Evolutionary conservation across 306 rosid genomes (phyloP).

Genomic region (Vigna hirtella): DNA sequence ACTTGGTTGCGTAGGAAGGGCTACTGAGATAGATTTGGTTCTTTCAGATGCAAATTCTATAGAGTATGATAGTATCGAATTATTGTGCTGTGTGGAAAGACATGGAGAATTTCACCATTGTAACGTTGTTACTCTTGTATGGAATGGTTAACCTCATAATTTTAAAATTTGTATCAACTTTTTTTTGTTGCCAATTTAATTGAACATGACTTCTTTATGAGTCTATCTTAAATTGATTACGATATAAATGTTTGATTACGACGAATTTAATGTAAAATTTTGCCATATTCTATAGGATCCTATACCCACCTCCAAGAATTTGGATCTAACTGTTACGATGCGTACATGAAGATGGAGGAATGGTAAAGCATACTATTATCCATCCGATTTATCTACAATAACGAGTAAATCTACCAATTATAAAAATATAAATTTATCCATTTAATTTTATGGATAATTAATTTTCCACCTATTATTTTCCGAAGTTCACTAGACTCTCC

Average conservation of each 20-base stretch:
- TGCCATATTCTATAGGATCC: not conserved
- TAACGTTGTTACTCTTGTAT: slow-evolving; percentile 32
- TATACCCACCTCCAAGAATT: not conserved
- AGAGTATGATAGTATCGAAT: slow-evolving; percentile 23
- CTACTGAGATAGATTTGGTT: slow-evolving; percentile 32
- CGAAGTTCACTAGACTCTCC: too few relatives aligned
- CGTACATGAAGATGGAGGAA: too few relatives aligned
- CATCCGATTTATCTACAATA: too few relatives aligned
- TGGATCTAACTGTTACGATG: not conserved
- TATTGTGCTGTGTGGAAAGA: slow-evolving; percentile 31
- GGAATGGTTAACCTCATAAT: slow-evolving; percentile 36
- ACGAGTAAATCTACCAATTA: too few relatives aligned
- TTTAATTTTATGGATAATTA: too few relatives aligned
- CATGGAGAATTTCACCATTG: slow-evolving; percentile 30
- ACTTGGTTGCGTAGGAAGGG: slow-evolving; percentile 46
- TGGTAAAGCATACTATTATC: too few relatives aligned
- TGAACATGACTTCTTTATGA: not conserved
- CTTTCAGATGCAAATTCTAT: slow-evolving; percentile 34
- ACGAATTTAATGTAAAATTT: not conserved
- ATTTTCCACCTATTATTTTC: too few relatives aligned
- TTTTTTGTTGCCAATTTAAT: slow-evolving; percentile 27
- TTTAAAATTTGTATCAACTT: not conserved
- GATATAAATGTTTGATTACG: not conserved
- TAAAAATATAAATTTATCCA: too few relatives aligned
- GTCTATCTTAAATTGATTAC: slow-evolving; percentile 3